Conservation (phyloP, 2,329 filamentous ascomycete species). For the Rhinocladiella mackenziei region DNA sequence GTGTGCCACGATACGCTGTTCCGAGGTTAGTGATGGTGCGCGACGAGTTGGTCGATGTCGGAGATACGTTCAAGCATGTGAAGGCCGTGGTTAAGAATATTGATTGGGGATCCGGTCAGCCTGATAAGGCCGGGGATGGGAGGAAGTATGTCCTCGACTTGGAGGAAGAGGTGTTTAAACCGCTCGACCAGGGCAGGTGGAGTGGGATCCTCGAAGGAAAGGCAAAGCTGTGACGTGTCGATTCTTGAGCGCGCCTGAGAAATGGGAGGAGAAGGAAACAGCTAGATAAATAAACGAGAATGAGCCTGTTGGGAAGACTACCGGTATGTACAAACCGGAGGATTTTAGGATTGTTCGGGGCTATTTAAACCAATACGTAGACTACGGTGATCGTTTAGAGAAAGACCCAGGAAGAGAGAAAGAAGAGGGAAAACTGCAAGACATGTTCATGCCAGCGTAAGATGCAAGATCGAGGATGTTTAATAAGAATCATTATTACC, state of each 20-base stretch:
- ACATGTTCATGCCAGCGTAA: too few species aligned
- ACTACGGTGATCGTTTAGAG: too few species aligned
- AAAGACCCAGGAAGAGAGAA: too few species aligned
- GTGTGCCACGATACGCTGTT: slow-evolving; percentile 46
- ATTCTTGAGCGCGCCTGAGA: too few species aligned
- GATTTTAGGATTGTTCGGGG: too few species aligned
- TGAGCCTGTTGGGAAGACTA: too few species aligned
- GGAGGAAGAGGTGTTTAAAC: slow-evolving; percentile 40
- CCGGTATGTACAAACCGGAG: too few species aligned
- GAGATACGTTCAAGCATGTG: slow-evolving; percentile 50
- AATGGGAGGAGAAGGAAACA: not conserved
- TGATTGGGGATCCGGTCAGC: slow-evolving; percentile 38
- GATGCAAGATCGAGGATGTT: too few species aligned
- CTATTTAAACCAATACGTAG: too few species aligned
- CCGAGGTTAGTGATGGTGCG: slow-evolving; percentile 47
- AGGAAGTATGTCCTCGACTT: slow-evolving; percentile 41
- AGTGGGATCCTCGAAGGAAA: slow-evolving; percentile 40
- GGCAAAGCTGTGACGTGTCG: slow-evolving; percentile 42
- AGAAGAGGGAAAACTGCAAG: too few species aligned
- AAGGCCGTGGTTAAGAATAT: slow-evolving; percentile 45
- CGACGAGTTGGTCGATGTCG: slow-evolving; percentile 43
- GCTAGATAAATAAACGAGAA: too few species aligned
- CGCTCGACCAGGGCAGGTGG: slow-evolving; percentile 40
- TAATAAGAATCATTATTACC: too few species aligned
- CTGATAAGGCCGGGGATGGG: slow-evolving; percentile 31